phyloP scores from a whole-genome alignment of 2,329 filamentous ascomycete genomes.

The Gnomoniopsis sp. region DNA sequence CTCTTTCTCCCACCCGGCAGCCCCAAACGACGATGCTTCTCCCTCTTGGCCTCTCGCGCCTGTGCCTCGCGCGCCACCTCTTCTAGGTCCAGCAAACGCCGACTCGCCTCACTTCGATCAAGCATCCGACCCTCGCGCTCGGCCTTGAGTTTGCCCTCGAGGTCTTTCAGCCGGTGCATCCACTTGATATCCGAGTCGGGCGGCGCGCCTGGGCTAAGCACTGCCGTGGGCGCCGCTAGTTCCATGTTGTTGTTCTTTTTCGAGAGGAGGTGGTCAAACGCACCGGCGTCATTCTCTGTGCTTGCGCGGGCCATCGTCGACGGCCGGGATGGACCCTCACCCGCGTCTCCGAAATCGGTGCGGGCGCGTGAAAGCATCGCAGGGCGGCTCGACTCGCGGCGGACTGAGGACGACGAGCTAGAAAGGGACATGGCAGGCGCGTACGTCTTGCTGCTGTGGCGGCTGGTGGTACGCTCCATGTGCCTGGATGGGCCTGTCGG shows the following conservation, averaged over 20 bases:
- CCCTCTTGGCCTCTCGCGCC: slow-evolving; percentile 23
- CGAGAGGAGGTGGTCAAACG: slow-evolving; percentile 4
- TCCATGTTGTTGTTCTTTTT: slow-evolving; percentile 8
- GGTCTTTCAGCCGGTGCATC: slow-evolving; percentile 79
- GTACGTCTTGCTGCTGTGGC: slow-evolving; percentile 21
- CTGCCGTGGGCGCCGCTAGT: slow-evolving; percentile 20
- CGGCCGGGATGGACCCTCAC: slow-evolving; percentile 22
- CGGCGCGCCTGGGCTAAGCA: slow-evolving; percentile 29
- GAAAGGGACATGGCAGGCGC: background rate
- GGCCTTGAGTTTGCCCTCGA: slow-evolving; percentile 84
- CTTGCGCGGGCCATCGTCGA: slow-evolving; percentile 30
- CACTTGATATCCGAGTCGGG: slow-evolving; percentile 64
- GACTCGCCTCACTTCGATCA: slow-evolving; percentile 78
- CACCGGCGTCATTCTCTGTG: slow-evolving; percentile 19
- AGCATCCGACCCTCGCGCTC: slow-evolving; percentile 83
- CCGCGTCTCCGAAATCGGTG: slow-evolving; percentile 18
- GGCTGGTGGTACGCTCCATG: slow-evolving; percentile 2
- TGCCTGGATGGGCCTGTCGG: slow-evolving; percentile 48
- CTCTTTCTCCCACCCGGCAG: slow-evolving; percentile 2
- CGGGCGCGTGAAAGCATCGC: slow-evolving; percentile 31
- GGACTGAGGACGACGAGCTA: slow-evolving; percentile 18
- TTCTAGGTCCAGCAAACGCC: slow-evolving; percentile 73
- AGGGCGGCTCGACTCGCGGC: slow-evolving; percentile 21
- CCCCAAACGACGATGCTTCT: slow-evolving; percentile 15
- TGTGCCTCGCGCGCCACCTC: slow-evolving; percentile 47